Conservation (phyloP, 305 asterid genomes). For the Fraxinus angustifolia region DNA sequence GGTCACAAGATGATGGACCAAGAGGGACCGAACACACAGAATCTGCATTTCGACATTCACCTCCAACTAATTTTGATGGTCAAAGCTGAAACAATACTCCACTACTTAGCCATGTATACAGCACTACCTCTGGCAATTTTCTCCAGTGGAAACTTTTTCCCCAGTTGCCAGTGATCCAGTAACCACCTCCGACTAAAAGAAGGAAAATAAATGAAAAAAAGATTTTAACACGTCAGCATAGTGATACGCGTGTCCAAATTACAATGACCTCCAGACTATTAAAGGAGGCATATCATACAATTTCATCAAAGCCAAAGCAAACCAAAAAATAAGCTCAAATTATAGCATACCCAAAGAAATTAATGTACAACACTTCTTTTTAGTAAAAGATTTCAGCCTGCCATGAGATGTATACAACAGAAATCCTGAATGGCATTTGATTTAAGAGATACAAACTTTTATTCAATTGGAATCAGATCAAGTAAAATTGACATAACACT, state of each 20-base stretch:
- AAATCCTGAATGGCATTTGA: background rate
- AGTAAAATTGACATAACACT: background rate
- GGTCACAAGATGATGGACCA: background rate
- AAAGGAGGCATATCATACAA: constrained; percentile 15
- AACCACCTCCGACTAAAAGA: background rate
- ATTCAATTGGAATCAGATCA: constrained; percentile 14
- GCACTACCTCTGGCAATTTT: background rate
- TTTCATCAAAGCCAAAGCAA: constrained; percentile 20
- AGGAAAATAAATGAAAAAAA: background rate
- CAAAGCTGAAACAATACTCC: background rate
- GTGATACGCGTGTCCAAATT: background rate
- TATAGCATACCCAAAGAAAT: background rate
- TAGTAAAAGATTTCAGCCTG: background rate
- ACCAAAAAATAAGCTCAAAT: background rate
- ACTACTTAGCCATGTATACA: background rate
- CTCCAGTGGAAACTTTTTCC: background rate
- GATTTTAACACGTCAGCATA: background rate
- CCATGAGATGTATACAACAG: constrained; percentile 6
- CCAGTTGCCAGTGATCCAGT: background rate
- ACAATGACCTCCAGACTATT: background rate
- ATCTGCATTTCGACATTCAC: background rate
- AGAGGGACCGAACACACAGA: background rate
- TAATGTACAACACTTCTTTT: background rate
- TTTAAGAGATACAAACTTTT: constrained; percentile 10
- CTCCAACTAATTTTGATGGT: background rate